A percentile compares a stretch with the other conserved stretches of the same genome.
Evolutionary conservation across 169 alveolate species (phyloP).

Genomic region (Eimeria sp.): DNA sequence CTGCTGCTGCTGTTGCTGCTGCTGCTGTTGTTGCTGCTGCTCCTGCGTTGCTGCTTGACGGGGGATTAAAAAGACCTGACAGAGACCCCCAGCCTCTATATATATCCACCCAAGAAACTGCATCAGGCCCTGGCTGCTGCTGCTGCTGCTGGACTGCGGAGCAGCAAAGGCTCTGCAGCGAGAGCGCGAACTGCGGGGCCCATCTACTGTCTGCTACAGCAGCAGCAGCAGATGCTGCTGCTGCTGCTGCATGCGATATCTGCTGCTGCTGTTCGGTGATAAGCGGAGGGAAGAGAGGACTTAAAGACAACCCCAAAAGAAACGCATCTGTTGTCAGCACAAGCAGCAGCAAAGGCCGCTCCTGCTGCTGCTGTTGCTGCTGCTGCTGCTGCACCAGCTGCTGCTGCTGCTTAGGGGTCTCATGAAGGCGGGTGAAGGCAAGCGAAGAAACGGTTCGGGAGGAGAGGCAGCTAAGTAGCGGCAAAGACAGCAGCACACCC

Average conservation of each 20-base stretch:
- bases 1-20: slow-evolving; percentile 1
- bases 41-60: not conserved
- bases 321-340: slow-evolving; percentile 28
- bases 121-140: not conserved
- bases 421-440: slow-evolving; percentile 18
- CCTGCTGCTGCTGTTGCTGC: too few relatives aligned
- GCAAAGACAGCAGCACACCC: not conserved
- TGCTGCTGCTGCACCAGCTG: too few relatives aligned
- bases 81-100: slow-evolving; percentile 29
- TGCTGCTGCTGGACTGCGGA: not conserved
- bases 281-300: not conserved
- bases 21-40: not conserved
- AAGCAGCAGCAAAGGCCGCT: too few relatives aligned
- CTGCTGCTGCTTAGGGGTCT: not conserved
- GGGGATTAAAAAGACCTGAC: not conserved
- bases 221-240: not conserved
- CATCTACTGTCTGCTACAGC: not conserved
- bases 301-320: not conserved
- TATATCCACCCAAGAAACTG: slow-evolving; percentile 21
- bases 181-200: slow-evolving; percentile 25
- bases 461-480: not conserved
- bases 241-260: slow-evolving; percentile 10
- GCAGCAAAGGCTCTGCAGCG: slow-evolving; percentile 39
- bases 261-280: not conserved
- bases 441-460: not conserved